These are phyloP conservation scores for Physcomitrellopsis africana DNA, from an alignment of 225 moss, liverwort and hornwort species.

Conservation along the genomic window DNA sequence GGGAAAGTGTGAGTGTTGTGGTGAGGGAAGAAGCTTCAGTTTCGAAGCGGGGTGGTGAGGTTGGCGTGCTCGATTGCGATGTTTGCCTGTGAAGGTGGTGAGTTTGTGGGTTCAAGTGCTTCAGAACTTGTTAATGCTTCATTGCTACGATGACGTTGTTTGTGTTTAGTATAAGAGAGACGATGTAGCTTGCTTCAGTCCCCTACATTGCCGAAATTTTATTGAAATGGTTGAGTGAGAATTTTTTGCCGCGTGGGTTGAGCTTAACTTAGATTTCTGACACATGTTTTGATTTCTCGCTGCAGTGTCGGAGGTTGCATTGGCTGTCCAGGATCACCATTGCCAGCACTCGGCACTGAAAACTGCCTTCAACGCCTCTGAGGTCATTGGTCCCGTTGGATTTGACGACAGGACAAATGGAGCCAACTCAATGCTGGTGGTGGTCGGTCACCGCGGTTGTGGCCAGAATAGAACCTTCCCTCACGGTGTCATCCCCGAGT, in stretches of 20 bases:
- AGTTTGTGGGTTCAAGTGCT: neutral
- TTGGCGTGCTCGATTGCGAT: conserved; percentile 3
- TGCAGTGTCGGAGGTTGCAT: conserved; percentile 22
- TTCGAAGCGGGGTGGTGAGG: neutral
- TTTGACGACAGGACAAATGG: conserved; percentile 16
- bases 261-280: neutral
- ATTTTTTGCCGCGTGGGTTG: too few relatives aligned
- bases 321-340: neutral
- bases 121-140: neutral
- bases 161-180: neutral
- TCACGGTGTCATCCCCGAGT: conserved; percentile 43
- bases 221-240: too few relatives aligned
- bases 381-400: neutral
- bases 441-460: conserved; percentile 80
- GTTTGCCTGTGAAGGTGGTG: conserved; percentile 23
- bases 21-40: neutral
- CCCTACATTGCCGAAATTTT: too few relatives aligned
- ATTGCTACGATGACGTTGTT: too few relatives aligned
- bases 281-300: neutral
- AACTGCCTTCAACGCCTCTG: conserved; percentile 1
- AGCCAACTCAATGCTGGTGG: conserved; percentile 39
- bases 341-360: neutral
- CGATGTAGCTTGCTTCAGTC: too few relatives aligned
- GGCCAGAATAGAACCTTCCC: conserved; percentile 69
- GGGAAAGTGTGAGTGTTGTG: neutral